phyloP scores from a whole-genome alignment of 2,329 filamentous ascomycete species.

The Cytospora mali region DNA sequence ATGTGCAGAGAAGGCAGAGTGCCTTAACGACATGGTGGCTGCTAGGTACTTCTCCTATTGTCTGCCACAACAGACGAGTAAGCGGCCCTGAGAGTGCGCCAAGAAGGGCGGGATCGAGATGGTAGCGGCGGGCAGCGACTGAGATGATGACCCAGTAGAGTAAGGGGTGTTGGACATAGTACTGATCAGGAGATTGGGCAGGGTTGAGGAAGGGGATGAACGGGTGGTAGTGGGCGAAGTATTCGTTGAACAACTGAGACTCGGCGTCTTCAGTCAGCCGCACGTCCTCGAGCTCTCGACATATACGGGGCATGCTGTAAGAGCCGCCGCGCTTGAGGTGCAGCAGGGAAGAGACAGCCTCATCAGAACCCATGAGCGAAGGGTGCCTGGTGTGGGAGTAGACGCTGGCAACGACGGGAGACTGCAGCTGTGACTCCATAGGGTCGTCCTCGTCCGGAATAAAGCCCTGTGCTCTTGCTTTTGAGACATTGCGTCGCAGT shows the following conservation, averaged over 20 bases:
- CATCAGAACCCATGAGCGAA: constrained; percentile 68
- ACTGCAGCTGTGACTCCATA: constrained; percentile 56
- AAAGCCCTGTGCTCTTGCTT: constrained; percentile 62
- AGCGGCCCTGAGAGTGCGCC: constrained; percentile 68
- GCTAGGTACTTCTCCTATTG: constrained; percentile 75
- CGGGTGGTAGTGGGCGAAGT: constrained; percentile 73
- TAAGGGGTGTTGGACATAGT: constrained; percentile 75
- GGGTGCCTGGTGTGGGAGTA: constrained; percentile 64
- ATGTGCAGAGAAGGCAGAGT: constrained; percentile 76
- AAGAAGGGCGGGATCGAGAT: constrained; percentile 64
- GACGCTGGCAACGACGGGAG: constrained; percentile 59
- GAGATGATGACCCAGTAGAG: constrained; percentile 85
- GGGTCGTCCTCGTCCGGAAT: constrained; percentile 57
- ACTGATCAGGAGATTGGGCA: constrained; percentile 68
- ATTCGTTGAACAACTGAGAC: constrained; percentile 65
- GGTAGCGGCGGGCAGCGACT: constrained; percentile 73
- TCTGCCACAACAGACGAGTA: constrained; percentile 74
- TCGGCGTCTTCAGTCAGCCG: constrained; percentile 66
- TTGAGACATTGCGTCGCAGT: constrained; percentile 62
- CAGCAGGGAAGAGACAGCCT: constrained; percentile 67
- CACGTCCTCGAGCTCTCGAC: constrained; percentile 64
- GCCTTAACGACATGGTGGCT: constrained; percentile 83
- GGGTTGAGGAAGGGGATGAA: constrained; percentile 77
- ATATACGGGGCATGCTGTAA: constrained; percentile 61
- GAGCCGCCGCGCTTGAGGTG: constrained; percentile 67